Percentiles rank a stretch among this genome's conserved stretches.
Evolutionary conservation across 1,284 basidiomycete species (phyloP).

Genomic region (Phellinidium pouzarii): DNA sequence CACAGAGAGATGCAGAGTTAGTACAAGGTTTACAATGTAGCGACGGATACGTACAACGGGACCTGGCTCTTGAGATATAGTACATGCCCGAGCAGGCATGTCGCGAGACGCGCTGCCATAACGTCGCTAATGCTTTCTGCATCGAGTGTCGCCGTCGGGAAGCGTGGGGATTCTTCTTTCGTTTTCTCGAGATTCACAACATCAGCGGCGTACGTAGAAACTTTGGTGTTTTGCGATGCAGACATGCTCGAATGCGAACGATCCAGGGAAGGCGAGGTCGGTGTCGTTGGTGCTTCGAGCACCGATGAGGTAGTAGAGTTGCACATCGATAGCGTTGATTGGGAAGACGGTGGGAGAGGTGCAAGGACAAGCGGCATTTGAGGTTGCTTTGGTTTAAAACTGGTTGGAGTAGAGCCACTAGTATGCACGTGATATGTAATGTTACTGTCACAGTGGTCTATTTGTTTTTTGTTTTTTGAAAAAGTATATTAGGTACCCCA

Average conservation of each 20-base stretch:
- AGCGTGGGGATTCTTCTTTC: neutral
- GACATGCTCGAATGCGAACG: neutral
- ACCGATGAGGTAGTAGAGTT: neutral
- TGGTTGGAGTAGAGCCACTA: neutral
- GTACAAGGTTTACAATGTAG: neutral
- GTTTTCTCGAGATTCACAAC: neutral
- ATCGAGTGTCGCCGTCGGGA: conserved; percentile 44
- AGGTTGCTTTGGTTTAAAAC: neutral
- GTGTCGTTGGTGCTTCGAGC: neutral
- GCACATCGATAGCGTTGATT: neutral
- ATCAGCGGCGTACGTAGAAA: neutral
- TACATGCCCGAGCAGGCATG: conserved; percentile 55
- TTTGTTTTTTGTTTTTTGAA: too few species aligned
- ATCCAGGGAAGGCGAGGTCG: neutral
- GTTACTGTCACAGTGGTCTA: too few species aligned
- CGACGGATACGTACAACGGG: conserved; percentile 51
- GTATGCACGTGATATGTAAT: too few species aligned
- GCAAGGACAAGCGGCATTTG: neutral
- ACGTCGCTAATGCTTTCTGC: conserved; percentile 43
- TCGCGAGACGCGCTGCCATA: conserved; percentile 55
- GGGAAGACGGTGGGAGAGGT: neutral
- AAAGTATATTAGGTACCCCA: too few species aligned
- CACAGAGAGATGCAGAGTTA: neutral
- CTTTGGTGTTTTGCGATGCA: neutral
- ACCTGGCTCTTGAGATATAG: conserved; percentile 70